These are phyloP conservation scores for Aspergillus thermomutatus DNA, from an alignment of 2,329 filamentous ascomycete species.

Conservation along the genomic window DNA sequence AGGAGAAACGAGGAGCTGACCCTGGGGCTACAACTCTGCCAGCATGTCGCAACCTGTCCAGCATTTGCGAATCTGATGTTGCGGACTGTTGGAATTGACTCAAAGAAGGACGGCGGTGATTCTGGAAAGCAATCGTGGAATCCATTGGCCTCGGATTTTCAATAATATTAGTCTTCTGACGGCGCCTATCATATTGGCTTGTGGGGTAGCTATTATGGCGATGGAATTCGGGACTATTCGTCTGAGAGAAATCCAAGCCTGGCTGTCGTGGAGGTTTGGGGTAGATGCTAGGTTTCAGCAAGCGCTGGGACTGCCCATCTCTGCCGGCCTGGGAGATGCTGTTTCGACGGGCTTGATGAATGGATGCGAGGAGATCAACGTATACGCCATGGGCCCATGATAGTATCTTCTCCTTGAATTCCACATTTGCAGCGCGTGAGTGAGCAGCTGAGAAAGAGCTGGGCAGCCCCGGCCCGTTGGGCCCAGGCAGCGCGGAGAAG, in stretches of 20 bases:
- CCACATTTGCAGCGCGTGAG: constrained; percentile 36
- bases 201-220: constrained; percentile 37
- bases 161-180: constrained; percentile 16
- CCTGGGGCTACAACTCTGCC: constrained; percentile 32
- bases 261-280: constrained; percentile 60
- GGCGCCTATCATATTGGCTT: constrained; percentile 32
- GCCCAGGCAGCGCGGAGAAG: constrained; percentile 24
- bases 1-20: constrained; percentile 29
- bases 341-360: constrained; percentile 53
- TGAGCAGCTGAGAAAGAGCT: constrained; percentile 15
- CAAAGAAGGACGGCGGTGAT: constrained; percentile 21
- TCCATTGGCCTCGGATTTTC: constrained; percentile 13
- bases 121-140: constrained; percentile 8
- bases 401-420: constrained; percentile 67
- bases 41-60: constrained; percentile 30
- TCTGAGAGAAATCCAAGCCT: constrained; percentile 47
- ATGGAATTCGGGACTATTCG: constrained; percentile 19
- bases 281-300: constrained; percentile 56
- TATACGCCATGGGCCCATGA: constrained; percentile 71
- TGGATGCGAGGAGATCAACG: constrained; percentile 63
- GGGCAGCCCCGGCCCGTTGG: constrained; percentile 21
- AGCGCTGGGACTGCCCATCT: constrained; percentile 42
- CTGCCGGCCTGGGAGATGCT: constrained; percentile 46
- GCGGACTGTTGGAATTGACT: constrained; percentile 24
- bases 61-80: constrained; percentile 24